These are phyloP conservation scores for Pisolithus thermaeus DNA, from an alignment of 1,284 basidiomycete species.

Conservation along the genomic window DNA sequence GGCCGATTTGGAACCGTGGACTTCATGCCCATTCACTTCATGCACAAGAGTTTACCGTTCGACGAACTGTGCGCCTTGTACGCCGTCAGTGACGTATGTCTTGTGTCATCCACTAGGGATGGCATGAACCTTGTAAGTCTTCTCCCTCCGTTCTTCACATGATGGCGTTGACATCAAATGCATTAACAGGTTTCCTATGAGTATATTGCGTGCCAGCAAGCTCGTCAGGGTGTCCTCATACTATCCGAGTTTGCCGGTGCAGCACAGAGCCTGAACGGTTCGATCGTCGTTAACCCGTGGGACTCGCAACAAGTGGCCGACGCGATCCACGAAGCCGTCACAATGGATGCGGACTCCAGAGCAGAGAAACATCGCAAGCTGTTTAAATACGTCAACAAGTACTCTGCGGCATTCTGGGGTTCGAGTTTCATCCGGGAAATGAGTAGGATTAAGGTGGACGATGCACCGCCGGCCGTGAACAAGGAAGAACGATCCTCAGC, in stretches of 20 bases:
- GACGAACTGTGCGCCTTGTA: slow-evolving; percentile 97
- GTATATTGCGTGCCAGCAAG: slow-evolving; percentile 94
- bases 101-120: slow-evolving; percentile 93
- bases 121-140: slow-evolving; percentile 93
- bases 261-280: slow-evolving; percentile 92
- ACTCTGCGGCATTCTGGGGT: slow-evolving; percentile 91
- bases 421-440: slow-evolving; percentile 87
- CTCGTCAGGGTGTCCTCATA: slow-evolving; percentile 93
- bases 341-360: slow-evolving; percentile 75
- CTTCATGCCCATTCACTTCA: slow-evolving; percentile 98
- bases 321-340: slow-evolving; percentile 91
- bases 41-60: slow-evolving; percentile 92
- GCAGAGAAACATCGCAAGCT: slow-evolving; percentile 93
- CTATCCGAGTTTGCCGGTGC: slow-evolving; percentile 98
- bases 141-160: neutral
- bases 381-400: slow-evolving; percentile 93
- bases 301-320: slow-evolving; percentile 94
- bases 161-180: slow-evolving; percentile 6
- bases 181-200: slow-evolving; percentile 89
- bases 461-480: slow-evolving; percentile 20
- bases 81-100: slow-evolving; percentile 92
- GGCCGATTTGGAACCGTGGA: slow-evolving; percentile 98
- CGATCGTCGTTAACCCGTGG: slow-evolving; percentile 95
- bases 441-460: slow-evolving; percentile 46
- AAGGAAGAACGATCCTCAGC: slow-evolving; percentile 30